Evolutionary conservation across 2,329 filamentous ascomycete species (phyloP).

Genomic region (Graphilbum fragrans): DNA sequence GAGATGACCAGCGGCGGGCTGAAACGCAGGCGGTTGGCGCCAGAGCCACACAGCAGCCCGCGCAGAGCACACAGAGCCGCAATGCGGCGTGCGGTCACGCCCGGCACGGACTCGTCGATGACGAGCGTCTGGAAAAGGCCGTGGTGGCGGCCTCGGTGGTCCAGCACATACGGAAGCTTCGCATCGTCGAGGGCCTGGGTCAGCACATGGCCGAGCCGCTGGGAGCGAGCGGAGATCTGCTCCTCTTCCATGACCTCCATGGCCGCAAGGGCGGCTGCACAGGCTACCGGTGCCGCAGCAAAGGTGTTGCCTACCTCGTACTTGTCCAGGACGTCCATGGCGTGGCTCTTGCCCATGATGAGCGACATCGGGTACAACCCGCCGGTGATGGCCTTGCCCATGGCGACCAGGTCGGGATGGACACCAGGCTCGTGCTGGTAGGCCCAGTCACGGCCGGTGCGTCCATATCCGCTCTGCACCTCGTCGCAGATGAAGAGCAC

Average conservation of each 20-base stretch:
- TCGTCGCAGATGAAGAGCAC: slow-evolving; percentile 95
- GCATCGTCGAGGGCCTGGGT: not conserved
- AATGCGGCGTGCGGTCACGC: not conserved
- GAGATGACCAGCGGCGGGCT: not conserved
- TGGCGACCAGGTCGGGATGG: not conserved
- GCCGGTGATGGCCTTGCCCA: not conserved
- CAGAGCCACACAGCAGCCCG: not conserved
- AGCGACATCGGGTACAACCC: not conserved
- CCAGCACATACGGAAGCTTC: too few relatives aligned
- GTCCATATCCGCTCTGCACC: slow-evolving; percentile 94
- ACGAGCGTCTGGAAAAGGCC: not conserved
- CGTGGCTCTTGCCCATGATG: not conserved
- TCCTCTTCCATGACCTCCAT: not conserved
- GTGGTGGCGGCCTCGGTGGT: not conserved
- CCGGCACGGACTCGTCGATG: not conserved
- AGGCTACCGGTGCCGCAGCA: not conserved
- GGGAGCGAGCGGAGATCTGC: not conserved
- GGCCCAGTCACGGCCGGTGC: slow-evolving; percentile 55
- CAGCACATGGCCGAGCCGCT: not conserved
- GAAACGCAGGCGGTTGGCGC: not conserved
- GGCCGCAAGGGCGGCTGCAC: not conserved
- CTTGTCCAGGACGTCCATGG: not conserved
- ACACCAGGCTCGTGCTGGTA: not conserved
- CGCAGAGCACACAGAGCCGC: not conserved
- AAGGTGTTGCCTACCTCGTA: not conserved